Conservation (phyloP, 192 early-diverging fungal species). For the Coemansia sp. region DNA sequence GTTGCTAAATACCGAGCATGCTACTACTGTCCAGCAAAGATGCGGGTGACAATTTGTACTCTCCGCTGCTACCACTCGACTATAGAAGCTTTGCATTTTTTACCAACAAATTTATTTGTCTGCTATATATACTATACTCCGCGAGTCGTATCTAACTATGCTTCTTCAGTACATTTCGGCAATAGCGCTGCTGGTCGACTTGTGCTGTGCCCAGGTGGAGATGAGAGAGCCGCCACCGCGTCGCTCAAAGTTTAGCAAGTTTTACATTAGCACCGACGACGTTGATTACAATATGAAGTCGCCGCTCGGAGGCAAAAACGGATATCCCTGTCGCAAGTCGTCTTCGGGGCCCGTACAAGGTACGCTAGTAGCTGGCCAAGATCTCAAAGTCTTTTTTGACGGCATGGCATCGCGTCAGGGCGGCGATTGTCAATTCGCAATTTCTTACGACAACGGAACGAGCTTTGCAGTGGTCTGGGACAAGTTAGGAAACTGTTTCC, state of each 20-base stretch:
- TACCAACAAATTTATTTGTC: background rate
- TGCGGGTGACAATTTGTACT: background rate
- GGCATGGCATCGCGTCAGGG: conserved; percentile 41
- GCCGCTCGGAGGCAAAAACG: conserved; percentile 35
- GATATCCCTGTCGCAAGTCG: conserved; percentile 41
- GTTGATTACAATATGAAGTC: conserved; percentile 56
- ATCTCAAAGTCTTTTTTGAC: conserved; percentile 56
- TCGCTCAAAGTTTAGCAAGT: conserved; percentile 49
- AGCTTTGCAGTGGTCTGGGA: conserved; percentile 63
- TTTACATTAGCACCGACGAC: conserved; percentile 39
- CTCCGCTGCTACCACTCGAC: no score
- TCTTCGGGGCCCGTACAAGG: conserved; percentile 28
- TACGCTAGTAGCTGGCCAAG: conserved; percentile 54
- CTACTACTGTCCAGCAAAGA: conserved; percentile 4
- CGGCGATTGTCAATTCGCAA: conserved; percentile 54
- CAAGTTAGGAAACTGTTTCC: conserved; percentile 49
- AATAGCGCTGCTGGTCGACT: conserved; percentile 2
- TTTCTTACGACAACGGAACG: conserved; percentile 56
- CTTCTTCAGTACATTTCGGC: background rate
- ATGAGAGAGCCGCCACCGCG: conserved; percentile 50
- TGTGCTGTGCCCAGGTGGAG: conserved; percentile 41
- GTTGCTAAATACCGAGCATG: conserved; percentile 4
- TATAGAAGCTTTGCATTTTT: background rate
- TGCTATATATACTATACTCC: background rate
- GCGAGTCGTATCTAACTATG: background rate